Percentiles rank a stretch among this genome's conserved stretches.
Conservation (phyloP, 2,329 filamentous ascomycete species). For the Pseudogymnoascus sp. region DNA sequence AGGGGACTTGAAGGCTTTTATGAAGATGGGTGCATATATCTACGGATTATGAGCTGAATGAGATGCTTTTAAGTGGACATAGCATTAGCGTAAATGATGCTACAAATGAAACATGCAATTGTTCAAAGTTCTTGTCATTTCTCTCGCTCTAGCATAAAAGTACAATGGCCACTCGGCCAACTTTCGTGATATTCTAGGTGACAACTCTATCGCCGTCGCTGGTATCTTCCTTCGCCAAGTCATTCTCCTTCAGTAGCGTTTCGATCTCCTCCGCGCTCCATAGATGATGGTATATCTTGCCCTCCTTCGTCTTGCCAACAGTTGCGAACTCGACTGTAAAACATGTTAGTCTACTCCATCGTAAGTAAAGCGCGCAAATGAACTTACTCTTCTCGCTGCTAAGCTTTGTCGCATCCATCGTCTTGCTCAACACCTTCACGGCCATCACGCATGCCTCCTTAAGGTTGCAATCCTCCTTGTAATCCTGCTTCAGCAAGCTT, state of each 20-base stretch:
- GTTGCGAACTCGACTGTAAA: constrained; percentile 89
- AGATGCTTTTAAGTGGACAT: background rate
- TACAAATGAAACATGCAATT: background rate
- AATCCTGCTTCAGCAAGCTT: constrained; percentile 96
- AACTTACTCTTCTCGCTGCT: constrained; percentile 96
- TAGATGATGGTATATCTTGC: constrained; percentile 95
- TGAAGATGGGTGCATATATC: background rate
- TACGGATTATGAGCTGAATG: background rate
- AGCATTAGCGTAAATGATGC: background rate
- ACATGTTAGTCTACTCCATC: constrained; percentile 18
- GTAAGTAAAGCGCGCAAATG: background rate
- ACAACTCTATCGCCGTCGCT: constrained; percentile 9
- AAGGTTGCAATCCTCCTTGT: constrained; percentile 95
- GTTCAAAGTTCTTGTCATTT: constrained; percentile 6
- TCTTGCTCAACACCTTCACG: constrained; percentile 99
- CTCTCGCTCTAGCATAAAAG: constrained; percentile 9
- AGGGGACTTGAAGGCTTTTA: background rate
- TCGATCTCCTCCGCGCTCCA: constrained; percentile 98
- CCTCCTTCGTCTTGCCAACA: constrained; percentile 87
- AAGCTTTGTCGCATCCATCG: constrained; percentile 98
- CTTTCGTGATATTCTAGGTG: constrained; percentile 3
- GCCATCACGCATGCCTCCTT: constrained; percentile 96
- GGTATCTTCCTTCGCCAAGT: constrained; percentile 74
- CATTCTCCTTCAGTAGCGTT: constrained; percentile 87
- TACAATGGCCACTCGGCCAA: constrained; percentile 1